Conservation (phyloP, 148 eudicot genomes). For the Rhododendron vialii region DNA sequence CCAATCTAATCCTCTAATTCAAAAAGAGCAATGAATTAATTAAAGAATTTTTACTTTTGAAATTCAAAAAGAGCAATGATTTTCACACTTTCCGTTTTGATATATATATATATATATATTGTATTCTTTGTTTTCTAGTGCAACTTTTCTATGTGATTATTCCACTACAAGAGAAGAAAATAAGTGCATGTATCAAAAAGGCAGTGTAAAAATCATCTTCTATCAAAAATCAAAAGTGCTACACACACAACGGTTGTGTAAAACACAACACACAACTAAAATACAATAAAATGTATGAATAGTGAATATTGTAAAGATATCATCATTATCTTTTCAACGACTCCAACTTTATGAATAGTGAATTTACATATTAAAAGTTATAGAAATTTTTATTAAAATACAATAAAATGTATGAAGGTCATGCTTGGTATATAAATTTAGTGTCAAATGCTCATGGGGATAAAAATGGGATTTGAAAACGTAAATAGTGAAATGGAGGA, state of each 20-base stretch:
- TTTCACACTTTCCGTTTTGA: too few species aligned
- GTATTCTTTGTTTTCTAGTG: not conserved
- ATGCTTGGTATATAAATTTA: not conserved
- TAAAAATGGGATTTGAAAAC: not conserved
- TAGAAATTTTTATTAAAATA: not conserved
- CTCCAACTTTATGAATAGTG: not conserved
- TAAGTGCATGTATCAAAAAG: not conserved
- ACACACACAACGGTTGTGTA: too few species aligned
- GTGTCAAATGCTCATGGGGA: not conserved
- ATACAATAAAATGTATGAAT: too few species aligned
- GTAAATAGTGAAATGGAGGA: not conserved
- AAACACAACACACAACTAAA: too few species aligned
- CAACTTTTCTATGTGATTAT: not conserved
- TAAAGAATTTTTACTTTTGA: too few species aligned
- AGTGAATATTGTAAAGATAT: not conserved
- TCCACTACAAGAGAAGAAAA: not conserved
- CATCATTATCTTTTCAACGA: not conserved
- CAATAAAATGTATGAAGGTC: not conserved
- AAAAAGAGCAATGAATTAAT: too few species aligned
- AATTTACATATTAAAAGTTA: not conserved
- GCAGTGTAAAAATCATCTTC: not conserved
- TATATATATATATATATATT: too few species aligned
- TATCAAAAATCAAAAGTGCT: too few species aligned
- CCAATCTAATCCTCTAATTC: too few species aligned
- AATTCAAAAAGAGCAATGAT: too few species aligned